Percentiles rank a stretch among this genome's conserved stretches.
Conservation (phyloP, 2,329 filamentous ascomycete species). For the Arthrocladium fulminans region DNA sequence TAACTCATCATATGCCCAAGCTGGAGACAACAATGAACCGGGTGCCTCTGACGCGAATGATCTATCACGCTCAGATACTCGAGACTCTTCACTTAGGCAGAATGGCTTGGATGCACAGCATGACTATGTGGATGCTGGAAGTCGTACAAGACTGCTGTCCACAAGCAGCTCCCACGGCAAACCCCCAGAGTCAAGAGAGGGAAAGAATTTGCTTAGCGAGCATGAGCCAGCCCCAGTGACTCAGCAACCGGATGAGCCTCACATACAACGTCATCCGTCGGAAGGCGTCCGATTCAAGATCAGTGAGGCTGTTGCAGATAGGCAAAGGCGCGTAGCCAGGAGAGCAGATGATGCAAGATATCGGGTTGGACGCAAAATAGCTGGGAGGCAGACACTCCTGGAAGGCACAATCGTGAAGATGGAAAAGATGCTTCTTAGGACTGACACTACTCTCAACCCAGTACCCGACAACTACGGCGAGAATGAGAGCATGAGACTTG, state of each 20-base stretch:
- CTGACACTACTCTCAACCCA: slow-evolving; percentile 46
- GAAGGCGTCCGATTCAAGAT: slow-evolving; percentile 35
- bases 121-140: slow-evolving; percentile 16
- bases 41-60: not conserved
- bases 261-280: slow-evolving; percentile 3
- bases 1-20: not conserved
- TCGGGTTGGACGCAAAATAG: slow-evolving; percentile 28
- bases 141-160: slow-evolving; percentile 14
- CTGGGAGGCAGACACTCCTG: slow-evolving; percentile 32
- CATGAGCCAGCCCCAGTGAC: slow-evolving; percentile 19
- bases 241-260: slow-evolving; percentile 7
- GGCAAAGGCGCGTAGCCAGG: slow-evolving; percentile 32
- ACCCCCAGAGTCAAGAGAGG: not conserved
- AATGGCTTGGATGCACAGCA: not conserved
- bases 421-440: slow-evolving; percentile 58
- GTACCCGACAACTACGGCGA: slow-evolving; percentile 55
- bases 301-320: slow-evolving; percentile 35
- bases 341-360: slow-evolving; percentile 31
- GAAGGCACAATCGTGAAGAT: slow-evolving; percentile 59
- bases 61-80: slow-evolving; percentile 3
- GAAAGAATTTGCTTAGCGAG: slow-evolving; percentile 11
- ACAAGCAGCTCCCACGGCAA: not conserved
- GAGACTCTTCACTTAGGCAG: not conserved
- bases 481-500: slow-evolving; percentile 51
- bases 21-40: not conserved